These are phyloP conservation scores for Pseudogymnoascus sp. DNA, from an alignment of 2,329 filamentous ascomycete species.

Conservation along the genomic window DNA sequence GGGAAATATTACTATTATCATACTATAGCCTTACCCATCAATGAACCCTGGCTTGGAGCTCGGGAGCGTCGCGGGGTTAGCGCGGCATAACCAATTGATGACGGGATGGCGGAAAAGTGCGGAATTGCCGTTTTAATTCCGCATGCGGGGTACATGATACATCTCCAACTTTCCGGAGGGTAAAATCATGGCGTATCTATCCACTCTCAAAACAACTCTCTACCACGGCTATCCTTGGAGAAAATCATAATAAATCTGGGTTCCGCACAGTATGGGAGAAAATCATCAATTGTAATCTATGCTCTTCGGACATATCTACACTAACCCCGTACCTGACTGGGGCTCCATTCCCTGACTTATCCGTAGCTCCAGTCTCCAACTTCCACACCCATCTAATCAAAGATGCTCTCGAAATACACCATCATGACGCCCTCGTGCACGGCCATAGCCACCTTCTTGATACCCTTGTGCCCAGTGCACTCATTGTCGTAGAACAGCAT, in stretches of 20 bases:
- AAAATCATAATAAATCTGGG: background rate
- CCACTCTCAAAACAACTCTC: background rate
- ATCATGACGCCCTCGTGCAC: slow-evolving; percentile 17
- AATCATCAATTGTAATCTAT: background rate
- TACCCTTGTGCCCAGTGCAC: slow-evolving; percentile 43
- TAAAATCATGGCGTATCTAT: background rate
- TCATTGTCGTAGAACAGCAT: slow-evolving; percentile 51
- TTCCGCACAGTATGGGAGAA: too few relatives aligned
- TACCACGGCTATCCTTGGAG: background rate
- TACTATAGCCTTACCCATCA: background rate
- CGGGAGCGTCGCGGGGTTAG: background rate
- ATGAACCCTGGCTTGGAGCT: background rate
- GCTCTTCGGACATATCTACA: background rate
- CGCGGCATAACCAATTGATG: background rate
- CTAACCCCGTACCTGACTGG: background rate
- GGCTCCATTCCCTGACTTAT: background rate
- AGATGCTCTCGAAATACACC: slow-evolving; percentile 13
- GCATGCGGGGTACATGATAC: slow-evolving; percentile 1
- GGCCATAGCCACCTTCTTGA: slow-evolving; percentile 30
- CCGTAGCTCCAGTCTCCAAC: background rate
- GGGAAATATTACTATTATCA: slow-evolving; percentile 3
- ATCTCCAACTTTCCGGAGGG: background rate
- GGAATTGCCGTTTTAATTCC: background rate
- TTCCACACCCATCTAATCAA: background rate
- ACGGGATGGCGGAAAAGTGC: slow-evolving; percentile 1